These are phyloP conservation scores for Scheffersomyces lignicola DNA, from an alignment of 1,139 yeast species.

Conservation along the genomic window DNA sequence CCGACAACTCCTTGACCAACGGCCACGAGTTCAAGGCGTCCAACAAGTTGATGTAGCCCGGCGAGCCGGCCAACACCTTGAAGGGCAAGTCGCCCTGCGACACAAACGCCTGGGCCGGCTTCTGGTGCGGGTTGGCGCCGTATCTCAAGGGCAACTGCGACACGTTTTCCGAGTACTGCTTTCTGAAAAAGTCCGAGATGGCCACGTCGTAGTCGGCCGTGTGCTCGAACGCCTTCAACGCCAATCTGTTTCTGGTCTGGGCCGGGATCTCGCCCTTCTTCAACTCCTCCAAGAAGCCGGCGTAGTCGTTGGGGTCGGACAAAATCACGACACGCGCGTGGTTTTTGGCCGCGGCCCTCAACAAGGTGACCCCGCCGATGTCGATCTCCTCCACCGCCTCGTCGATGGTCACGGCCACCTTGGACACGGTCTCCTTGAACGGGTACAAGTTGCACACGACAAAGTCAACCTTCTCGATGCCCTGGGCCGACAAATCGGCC, in stretches of 20 bases:
- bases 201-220: conserved; percentile 97
- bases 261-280: conserved; percentile 67
- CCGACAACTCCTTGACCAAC: conserved; percentile 91
- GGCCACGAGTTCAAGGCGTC: conserved; percentile 99
- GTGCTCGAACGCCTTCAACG: conserved; percentile 96
- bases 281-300: conserved; percentile 81
- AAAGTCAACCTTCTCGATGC: conserved; percentile 91
- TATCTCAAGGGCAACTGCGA: conserved; percentile 93
- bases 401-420: conserved; percentile 90
- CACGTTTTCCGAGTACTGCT: conserved; percentile 86
- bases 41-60: conserved; percentile 93
- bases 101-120: conserved; percentile 97
- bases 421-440: conserved; percentile 94
- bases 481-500: conserved; percentile 79
- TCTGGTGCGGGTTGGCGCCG: conserved; percentile 99
- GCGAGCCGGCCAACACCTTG: conserved; percentile 90
- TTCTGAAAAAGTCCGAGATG: conserved; percentile 95
- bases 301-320: conserved; percentile 92
- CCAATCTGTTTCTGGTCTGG: conserved; percentile 77
- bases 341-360: conserved; percentile 98
- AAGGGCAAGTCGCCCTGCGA: conserved; percentile 86
- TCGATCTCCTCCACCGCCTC: conserved; percentile 99
- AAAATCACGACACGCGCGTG: conserved; percentile 93
- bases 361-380: conserved; percentile 95
- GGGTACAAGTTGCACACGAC: conserved; percentile 98